phyloP scores from a whole-genome alignment of 2,329 filamentous ascomycete species.

The Geoglossum cookeanum region DNA sequence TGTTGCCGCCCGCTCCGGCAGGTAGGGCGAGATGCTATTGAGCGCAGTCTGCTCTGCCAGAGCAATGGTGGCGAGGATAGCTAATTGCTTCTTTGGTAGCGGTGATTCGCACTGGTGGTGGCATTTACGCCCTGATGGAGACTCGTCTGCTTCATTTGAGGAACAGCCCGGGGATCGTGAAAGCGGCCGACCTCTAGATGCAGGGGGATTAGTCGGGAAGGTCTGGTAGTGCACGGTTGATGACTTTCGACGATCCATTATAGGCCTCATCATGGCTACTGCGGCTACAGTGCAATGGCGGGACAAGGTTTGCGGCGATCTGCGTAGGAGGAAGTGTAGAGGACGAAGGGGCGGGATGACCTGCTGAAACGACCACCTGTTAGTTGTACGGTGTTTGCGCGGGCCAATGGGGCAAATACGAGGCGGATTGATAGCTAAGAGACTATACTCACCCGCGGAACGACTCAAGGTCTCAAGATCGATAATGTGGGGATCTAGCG shows the following conservation, averaged over 20 bases:
- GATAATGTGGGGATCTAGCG: too few species aligned
- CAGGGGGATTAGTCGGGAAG: constrained; percentile 57
- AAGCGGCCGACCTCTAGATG: constrained; percentile 37
- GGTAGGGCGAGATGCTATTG: constrained; percentile 89
- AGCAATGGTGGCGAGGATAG: constrained; percentile 70
- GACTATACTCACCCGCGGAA: too few species aligned
- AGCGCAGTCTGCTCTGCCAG: constrained; percentile 89
- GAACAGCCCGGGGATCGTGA: constrained; percentile 9
- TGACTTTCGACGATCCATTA: constrained; percentile 11
- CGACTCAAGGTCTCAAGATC: too few species aligned
- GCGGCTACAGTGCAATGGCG: constrained; percentile 16
- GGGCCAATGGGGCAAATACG: too few species aligned
- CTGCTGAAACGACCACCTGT: too few species aligned
- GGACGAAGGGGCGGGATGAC: background rate
- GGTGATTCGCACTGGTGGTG: constrained; percentile 37
- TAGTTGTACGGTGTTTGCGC: too few species aligned
- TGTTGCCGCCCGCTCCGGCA: constrained; percentile 74
- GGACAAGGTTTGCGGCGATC: background rate
- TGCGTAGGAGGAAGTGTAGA: background rate
- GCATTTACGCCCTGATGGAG: constrained; percentile 9
- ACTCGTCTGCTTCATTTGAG: constrained; percentile 6
- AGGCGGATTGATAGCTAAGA: too few species aligned
- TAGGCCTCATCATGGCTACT: constrained; percentile 8
- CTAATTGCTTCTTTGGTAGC: constrained; percentile 64
- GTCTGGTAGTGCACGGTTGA: constrained; percentile 54